phyloP scores from a whole-genome alignment of 2,329 filamentous ascomycete species.

The Verticillium nonalfalfae region DNA sequence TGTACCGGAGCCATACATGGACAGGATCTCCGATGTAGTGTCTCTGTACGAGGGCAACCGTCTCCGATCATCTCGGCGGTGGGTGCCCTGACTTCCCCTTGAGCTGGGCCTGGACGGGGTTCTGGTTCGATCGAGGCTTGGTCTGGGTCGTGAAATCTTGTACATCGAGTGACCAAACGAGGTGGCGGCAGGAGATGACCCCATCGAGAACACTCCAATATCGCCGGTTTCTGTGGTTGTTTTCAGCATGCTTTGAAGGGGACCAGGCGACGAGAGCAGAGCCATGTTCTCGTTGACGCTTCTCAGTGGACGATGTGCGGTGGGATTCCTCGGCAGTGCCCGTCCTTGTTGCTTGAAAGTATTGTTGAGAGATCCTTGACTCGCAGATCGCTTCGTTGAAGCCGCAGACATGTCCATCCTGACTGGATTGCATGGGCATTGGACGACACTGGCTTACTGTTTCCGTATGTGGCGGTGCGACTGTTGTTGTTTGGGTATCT shows the following conservation, averaged over 20 bases:
- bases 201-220: slow-evolving; percentile 54
- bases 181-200: slow-evolving; percentile 20
- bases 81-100: slow-evolving; percentile 22
- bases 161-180: slow-evolving; percentile 22
- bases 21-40: slow-evolving; percentile 48
- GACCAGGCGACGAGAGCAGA: slow-evolving; percentile 42
- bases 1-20: slow-evolving; percentile 40
- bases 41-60: slow-evolving; percentile 43
- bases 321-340: slow-evolving; percentile 6
- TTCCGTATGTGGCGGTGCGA: too few species aligned
- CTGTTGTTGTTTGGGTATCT: too few species aligned
- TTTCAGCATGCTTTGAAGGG: slow-evolving; percentile 59
- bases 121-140: slow-evolving; percentile 18
- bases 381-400: slow-evolving; percentile 22
- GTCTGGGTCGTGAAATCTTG: slow-evolving; percentile 19
- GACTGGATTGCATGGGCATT: slow-evolving; percentile 20
- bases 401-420: slow-evolving; percentile 11
- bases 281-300: slow-evolving; percentile 35
- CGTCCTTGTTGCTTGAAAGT: slow-evolving; percentile 14
- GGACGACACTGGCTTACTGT: too few species aligned
- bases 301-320: slow-evolving; percentile 31
- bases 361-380: slow-evolving; percentile 31
- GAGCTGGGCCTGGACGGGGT: slow-evolving; percentile 19
- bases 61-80: slow-evolving; percentile 32
- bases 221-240: slow-evolving; percentile 62